Percentiles rank a stretch among this genome's conserved stretches.
Evolutionary conservation across 1,139 yeast genomes (phyloP).

Genomic region (Schizosaccharomyces versatilis): DNA sequence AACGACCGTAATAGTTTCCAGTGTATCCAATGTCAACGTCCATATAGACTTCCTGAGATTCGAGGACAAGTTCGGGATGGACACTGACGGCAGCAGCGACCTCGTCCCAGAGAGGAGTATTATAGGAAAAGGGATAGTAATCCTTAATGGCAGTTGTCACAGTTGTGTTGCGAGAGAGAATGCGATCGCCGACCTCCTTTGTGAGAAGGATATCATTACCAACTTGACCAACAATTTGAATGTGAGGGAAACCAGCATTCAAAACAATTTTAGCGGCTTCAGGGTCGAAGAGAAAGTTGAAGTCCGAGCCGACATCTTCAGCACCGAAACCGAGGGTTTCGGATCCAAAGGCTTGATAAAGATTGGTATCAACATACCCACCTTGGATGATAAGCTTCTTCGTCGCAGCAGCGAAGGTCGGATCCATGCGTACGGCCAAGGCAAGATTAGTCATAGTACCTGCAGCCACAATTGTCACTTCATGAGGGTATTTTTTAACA

Average conservation of each 20-base stretch:
- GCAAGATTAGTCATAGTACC: neutral
- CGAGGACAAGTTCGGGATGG: neutral
- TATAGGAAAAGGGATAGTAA: neutral
- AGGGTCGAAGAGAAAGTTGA: neutral
- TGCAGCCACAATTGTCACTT: neutral
- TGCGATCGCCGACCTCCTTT: neutral
- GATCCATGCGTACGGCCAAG: neutral
- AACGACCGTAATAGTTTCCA: neutral
- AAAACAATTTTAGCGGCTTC: neutral
- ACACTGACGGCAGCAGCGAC: neutral
- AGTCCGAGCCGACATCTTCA: neutral
- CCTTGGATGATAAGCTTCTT: neutral
- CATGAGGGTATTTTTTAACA: neutral
- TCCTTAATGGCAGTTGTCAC: neutral
- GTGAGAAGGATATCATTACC: neutral
- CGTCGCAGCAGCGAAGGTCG: neutral
- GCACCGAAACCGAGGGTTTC: neutral
- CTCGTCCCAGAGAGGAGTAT: neutral
- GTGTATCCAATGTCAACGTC: neutral
- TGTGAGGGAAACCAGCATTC: neutral
- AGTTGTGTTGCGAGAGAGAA: neutral
- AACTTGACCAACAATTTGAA: neutral
- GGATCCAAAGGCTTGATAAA: neutral
- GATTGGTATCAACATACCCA: neutral
- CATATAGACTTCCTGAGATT: neutral